Base-by-base conservation (phyloP, 495 filamentous ascomycete genomes). In the Pseudoneurospora amorphoporcata region DNA sequence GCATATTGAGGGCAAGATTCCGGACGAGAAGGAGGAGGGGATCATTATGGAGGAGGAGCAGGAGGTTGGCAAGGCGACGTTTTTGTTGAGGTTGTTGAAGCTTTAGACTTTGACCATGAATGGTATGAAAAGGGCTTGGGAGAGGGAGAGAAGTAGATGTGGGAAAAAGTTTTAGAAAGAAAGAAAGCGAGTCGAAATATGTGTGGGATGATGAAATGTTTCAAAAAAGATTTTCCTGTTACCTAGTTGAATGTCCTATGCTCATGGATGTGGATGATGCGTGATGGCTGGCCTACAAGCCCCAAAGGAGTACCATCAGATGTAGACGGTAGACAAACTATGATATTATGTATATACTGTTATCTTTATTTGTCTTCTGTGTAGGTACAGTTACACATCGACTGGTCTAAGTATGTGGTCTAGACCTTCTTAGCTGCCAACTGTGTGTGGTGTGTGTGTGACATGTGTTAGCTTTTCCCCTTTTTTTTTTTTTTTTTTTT, bases 31-130 rank as follows among this genome's bases (percentile, higher is more conserved):
- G 45, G 83, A 86, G 69, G 88, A 88, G 47, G 86, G 83, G 23
- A 82, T 94, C 69, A 93, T 97, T 75, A 84, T 88, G 70, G 88
- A 96, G 79, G 95, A 97, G 80, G 91, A 97, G 81, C 91, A 94
- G 75, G 94, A 97, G 83, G 88, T 97, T 69, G 92, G 93, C 77
- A 93, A 92, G 77, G 92, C 93, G 0, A 93, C 89, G 8, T 94
- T 97, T 83, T 83, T 95, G 84, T 80, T 98, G 80, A 89, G 93
- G 76, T 79, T 98, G 74, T 81, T 97, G 71, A 94, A 90, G 83
- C 82, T 23, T 23, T 23, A 23, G 23, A 23, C 23, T 23, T 23
- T 23, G 23, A 23, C 23, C 23, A 23, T 23, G 23, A 23, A 23
- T 23, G 23, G 23, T 23, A 23, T 23, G 23, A 23, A 23, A 23